Conservation (phyloP, 2,329 filamentous ascomycete species). For the Arthrobotrys iridis region DNA sequence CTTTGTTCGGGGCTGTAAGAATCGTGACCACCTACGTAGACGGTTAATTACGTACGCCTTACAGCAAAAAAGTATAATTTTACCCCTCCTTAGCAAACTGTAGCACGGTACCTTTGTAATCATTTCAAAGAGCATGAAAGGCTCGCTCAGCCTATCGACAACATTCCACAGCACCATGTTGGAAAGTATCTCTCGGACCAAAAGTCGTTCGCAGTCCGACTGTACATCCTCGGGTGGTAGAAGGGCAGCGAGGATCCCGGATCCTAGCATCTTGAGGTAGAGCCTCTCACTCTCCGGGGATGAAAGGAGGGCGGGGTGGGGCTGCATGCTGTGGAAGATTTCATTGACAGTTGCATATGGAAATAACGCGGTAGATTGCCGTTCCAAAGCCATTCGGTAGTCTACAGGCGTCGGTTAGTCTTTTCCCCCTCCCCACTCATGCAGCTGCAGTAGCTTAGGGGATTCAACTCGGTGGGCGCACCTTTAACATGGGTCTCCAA, state of each 20-base stretch:
- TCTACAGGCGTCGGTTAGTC: constrained; percentile 47
- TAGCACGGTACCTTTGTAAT: constrained; percentile 75
- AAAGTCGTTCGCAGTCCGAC: constrained; percentile 82
- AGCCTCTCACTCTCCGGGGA: constrained; percentile 80
- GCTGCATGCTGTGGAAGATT: constrained; percentile 58
- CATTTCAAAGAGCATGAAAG: constrained; percentile 87
- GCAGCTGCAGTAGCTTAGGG: constrained; percentile 2
- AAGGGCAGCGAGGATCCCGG: constrained; percentile 81
- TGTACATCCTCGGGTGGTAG: constrained; percentile 92
- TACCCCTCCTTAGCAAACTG: background rate
- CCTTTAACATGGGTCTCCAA: constrained; percentile 82
- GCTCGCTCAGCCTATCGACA: constrained; percentile 81
- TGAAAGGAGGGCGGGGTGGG: constrained; percentile 63
- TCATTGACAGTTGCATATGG: constrained; percentile 55
- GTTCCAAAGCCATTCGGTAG: constrained; percentile 54
- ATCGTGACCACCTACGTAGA: constrained; percentile 36
- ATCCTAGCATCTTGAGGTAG: constrained; percentile 88
- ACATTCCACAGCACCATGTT: constrained; percentile 90
- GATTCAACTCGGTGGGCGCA: constrained; percentile 61
- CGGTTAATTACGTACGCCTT: background rate
- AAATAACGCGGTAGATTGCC: constrained; percentile 53
- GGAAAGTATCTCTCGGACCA: constrained; percentile 87
- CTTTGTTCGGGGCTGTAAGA: constrained; percentile 38
- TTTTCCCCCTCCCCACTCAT: background rate
- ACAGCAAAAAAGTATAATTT: background rate